Evolutionary conservation across 495 filamentous ascomycete genomes (phyloP).

Genomic region (Penicillium lagena): DNA sequence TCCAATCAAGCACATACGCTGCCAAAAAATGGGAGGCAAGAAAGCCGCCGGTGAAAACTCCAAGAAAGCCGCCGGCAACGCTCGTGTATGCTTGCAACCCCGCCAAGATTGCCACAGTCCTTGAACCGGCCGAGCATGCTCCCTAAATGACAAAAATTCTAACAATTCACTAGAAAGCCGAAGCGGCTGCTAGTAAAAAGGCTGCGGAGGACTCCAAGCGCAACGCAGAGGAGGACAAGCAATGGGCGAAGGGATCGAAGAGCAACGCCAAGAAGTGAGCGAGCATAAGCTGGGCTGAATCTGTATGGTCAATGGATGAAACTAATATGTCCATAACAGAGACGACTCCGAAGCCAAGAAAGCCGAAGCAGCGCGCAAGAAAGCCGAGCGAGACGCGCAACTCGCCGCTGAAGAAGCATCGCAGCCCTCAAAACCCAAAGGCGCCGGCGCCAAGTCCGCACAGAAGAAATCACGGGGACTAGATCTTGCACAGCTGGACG

Average conservation of each 20-base stretch:
- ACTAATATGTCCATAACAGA: constrained; percentile 32
- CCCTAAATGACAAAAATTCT: constrained; percentile 3
- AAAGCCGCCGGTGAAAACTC: constrained; percentile 66
- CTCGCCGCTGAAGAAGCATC: constrained; percentile 77
- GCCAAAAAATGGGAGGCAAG: constrained; percentile 42
- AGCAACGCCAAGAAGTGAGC: constrained; percentile 76
- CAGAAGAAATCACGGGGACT: constrained; percentile 63
- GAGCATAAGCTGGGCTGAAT: background rate
- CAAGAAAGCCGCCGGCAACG: constrained; percentile 88
- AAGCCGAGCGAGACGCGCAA: constrained; percentile 78
- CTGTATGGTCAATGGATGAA: no score
- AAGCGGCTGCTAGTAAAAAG: constrained; percentile 71
- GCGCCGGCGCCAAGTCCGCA: constrained; percentile 51
- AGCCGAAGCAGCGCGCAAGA: constrained; percentile 77
- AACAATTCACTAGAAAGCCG: constrained; percentile 65
- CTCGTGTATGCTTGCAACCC: constrained; percentile 42
- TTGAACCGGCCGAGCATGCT: background rate
- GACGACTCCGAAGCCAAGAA: constrained; percentile 83
- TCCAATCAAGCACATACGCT: background rate
- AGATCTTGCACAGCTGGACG: constrained; percentile 64
- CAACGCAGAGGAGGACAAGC: constrained; percentile 59
- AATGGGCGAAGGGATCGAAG: constrained; percentile 87
- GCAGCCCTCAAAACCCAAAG: constrained; percentile 51
- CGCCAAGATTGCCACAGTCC: constrained; percentile 14
- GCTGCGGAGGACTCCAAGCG: constrained; percentile 63